Percentiles rank a stretch among this genome's conserved stretches.
Conservation (phyloP, 129 eudicot species). For the Mikania micrantha region DNA sequence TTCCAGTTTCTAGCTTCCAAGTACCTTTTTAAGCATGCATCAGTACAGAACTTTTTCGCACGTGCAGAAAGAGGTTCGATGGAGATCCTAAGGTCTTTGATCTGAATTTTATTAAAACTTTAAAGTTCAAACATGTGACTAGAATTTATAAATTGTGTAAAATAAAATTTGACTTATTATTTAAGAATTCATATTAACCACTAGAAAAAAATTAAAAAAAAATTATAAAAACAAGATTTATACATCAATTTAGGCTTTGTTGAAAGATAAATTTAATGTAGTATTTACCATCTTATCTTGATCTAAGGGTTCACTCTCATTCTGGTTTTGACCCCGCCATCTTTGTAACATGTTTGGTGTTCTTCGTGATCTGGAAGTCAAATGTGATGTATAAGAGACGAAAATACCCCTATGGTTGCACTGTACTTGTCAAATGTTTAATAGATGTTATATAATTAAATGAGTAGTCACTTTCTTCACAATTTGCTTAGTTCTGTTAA, state of each 20-base stretch:
- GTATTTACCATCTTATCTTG: conserved; percentile 48
- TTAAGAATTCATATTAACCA: too few relatives aligned
- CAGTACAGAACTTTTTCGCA: conserved; percentile 49
- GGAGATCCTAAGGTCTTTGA: conserved; percentile 47
- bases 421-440: neutral
- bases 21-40: conserved; percentile 71
- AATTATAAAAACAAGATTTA: neutral
- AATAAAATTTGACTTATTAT: too few relatives aligned
- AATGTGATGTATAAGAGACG: neutral
- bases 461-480: too few relatives aligned
- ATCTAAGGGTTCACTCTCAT: conserved; percentile 28
- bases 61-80: conserved; percentile 64
- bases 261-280: neutral
- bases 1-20: conserved; percentile 84
- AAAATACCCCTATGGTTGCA: neutral
- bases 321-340: conserved; percentile 46
- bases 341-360: conserved; percentile 40
- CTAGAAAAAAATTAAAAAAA: neutral
- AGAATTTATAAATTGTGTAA: too few relatives aligned
- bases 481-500: too few relatives aligned
- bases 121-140: too few relatives aligned
- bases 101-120: too few relatives aligned
- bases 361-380: neutral
- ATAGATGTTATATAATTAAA: too few relatives aligned
- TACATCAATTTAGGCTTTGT: neutral